Evolutionary conservation across 768 basidiomycete species (phyloP).

Genomic region (Leccinum longicurvipes): DNA sequence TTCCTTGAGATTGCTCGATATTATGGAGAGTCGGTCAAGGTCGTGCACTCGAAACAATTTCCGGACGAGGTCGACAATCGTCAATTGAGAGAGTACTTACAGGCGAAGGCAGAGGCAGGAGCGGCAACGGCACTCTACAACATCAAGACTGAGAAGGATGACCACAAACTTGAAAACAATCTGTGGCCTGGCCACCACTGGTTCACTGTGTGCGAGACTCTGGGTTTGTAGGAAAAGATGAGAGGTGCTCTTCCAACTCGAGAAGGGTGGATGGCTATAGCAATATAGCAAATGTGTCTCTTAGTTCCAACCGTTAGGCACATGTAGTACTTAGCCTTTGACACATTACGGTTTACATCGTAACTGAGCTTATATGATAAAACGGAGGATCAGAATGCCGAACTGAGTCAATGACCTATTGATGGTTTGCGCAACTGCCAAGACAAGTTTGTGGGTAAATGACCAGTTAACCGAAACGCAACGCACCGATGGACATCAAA

Average conservation of each 20-base stretch:
- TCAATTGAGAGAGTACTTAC: constrained; percentile 12
- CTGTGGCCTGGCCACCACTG: constrained; percentile 26
- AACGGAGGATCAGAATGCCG: neutral
- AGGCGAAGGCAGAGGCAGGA: constrained; percentile 11
- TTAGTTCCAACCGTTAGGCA: neutral
- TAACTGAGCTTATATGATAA: neutral
- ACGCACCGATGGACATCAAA: neutral
- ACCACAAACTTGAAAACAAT: constrained; percentile 22
- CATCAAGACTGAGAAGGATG: constrained; percentile 13
- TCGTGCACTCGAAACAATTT: constrained; percentile 3
- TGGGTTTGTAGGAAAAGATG: constrained; percentile 14
- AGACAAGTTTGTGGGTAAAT: neutral
- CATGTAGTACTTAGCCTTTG: neutral
- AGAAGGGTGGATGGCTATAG: neutral
- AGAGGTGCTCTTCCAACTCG: neutral
- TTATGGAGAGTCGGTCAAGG: constrained; percentile 9
- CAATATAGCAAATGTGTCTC: neutral
- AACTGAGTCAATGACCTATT: neutral
- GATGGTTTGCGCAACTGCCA: neutral
- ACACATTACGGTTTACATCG: neutral
- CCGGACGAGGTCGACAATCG: constrained; percentile 8
- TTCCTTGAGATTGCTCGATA: constrained; percentile 6
- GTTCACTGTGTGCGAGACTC: constrained; percentile 17
- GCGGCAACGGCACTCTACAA: constrained; percentile 6
- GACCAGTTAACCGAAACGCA: neutral